Percentiles rank a stretch among this genome's conserved stretches.
Conservation (phyloP, 192 early-diverging fungal species). For the Backusella tarrabulga region DNA sequence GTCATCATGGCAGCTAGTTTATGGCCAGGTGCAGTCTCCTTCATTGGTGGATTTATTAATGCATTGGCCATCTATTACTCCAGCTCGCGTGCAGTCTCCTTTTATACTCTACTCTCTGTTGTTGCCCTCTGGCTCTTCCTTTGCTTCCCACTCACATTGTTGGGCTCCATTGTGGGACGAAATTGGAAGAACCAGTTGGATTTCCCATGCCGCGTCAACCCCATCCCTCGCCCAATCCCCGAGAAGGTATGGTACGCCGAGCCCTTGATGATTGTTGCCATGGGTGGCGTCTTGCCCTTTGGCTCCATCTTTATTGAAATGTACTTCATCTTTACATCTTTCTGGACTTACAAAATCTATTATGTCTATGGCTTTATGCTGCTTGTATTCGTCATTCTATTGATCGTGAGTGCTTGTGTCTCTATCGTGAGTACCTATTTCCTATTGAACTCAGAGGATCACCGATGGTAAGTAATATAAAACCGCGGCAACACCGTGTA, state of each 20-base stretch:
- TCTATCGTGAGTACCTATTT: conserved; percentile 76
- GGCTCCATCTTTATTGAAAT: conserved; percentile 83
- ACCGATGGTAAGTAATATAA: conserved; percentile 56
- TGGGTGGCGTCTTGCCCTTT: conserved; percentile 75
- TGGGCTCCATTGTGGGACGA: conserved; percentile 68
- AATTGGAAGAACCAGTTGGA: conserved; percentile 60
- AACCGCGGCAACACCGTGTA: neutral
- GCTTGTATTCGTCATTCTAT: conserved; percentile 67
- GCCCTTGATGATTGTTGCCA: conserved; percentile 53
- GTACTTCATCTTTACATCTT: conserved; percentile 80
- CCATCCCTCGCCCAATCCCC: conserved; percentile 76
- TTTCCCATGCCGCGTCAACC: conserved; percentile 78
- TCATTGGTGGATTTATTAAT: conserved; percentile 62
- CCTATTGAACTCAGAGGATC: conserved; percentile 77
- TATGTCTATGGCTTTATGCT: conserved; percentile 82
- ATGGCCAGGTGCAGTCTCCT: conserved; percentile 61
- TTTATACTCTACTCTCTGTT: conserved; percentile 68
- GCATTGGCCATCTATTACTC: conserved; percentile 68
- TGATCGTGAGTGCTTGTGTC: conserved; percentile 69
- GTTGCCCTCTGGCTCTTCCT: conserved; percentile 70
- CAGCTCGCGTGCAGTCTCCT: conserved; percentile 78
- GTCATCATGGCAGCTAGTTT: conserved; percentile 66
- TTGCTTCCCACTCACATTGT: conserved; percentile 64
- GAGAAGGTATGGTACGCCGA: conserved; percentile 71
- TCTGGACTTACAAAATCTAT: conserved; percentile 77